These are phyloP conservation scores for Annulohypoxylon stygium DNA, from an alignment of 495 filamentous ascomycete species.

Conservation along the genomic window DNA sequence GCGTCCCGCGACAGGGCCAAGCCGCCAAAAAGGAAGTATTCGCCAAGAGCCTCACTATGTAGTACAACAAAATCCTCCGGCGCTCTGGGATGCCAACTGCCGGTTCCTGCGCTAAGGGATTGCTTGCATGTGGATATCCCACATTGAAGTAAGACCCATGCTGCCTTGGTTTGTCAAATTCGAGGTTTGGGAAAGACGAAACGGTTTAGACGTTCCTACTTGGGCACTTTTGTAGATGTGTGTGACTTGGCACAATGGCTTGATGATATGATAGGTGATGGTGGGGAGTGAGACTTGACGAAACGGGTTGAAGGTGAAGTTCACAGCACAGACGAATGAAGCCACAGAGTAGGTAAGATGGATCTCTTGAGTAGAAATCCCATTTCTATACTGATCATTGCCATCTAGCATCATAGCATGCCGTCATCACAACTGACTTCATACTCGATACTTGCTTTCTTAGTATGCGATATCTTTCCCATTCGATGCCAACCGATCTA, in stretches of 20 bases:
- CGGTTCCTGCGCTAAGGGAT: conserved; percentile 16
- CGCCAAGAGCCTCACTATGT: conserved; percentile 32
- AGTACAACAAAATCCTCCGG: conserved; percentile 10
- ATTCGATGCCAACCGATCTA: neutral
- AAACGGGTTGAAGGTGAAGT: neutral
- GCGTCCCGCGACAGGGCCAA: conserved; percentile 39
- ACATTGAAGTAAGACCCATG: neutral
- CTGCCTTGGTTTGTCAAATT: neutral
- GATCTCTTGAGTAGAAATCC: neutral
- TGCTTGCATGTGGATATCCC: conserved; percentile 1
- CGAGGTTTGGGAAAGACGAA: neutral
- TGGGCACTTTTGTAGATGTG: neutral
- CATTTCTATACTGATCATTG: neutral
- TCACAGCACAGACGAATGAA: neutral
- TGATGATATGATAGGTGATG: neutral
- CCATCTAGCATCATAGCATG: too few species aligned
- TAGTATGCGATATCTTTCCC: too few species aligned
- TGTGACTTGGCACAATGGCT: neutral
- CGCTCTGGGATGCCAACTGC: conserved; percentile 11
- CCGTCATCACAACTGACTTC: neutral
- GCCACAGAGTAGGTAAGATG: neutral
- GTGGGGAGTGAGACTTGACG: neutral
- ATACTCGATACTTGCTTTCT: neutral
- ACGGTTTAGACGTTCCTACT: conserved; percentile 6
- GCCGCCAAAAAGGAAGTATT: conserved; percentile 23